Conservation (phyloP, 257 asterid species). For the Lycium ferocissimum region DNA sequence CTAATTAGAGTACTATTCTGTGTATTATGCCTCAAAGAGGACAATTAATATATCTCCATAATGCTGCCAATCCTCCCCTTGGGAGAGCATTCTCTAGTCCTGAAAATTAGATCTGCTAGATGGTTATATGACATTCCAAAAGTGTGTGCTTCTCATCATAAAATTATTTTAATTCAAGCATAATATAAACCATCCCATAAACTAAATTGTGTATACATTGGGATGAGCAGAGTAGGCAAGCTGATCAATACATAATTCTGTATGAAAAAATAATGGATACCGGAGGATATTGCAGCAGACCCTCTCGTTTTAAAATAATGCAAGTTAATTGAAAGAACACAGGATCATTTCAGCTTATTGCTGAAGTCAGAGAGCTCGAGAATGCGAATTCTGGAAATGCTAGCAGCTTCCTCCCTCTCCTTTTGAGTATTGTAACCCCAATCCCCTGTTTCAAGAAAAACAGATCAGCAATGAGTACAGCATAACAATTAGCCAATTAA, state of each 20-base stretch:
- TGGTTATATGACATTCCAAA: neutral
- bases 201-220: constrained; percentile 4
- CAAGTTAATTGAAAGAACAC: constrained; percentile 22
- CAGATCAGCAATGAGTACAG: constrained; percentile 34
- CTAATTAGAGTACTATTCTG: neutral
- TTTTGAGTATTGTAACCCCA: constrained; percentile 93
- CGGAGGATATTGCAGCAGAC: neutral
- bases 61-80: neutral
- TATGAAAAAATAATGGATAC: neutral
- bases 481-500: constrained; percentile 6
- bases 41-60: neutral
- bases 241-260: neutral
- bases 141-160: neutral
- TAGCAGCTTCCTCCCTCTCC: constrained; percentile 86
- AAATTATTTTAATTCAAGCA: constrained; percentile 1
- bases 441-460: constrained; percentile 63
- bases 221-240: neutral
- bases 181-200: neutral
- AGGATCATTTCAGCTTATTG: constrained; percentile 74
- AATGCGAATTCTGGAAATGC: constrained; percentile 65
- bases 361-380: constrained; percentile 82
- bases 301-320: neutral
- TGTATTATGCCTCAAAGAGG: neutral
- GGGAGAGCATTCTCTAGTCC: neutral
- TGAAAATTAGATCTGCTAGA: neutral